Evolutionary conservation across 148 eudicot genomes (phyloP).

Genomic region (Rhododendron henanense): DNA sequence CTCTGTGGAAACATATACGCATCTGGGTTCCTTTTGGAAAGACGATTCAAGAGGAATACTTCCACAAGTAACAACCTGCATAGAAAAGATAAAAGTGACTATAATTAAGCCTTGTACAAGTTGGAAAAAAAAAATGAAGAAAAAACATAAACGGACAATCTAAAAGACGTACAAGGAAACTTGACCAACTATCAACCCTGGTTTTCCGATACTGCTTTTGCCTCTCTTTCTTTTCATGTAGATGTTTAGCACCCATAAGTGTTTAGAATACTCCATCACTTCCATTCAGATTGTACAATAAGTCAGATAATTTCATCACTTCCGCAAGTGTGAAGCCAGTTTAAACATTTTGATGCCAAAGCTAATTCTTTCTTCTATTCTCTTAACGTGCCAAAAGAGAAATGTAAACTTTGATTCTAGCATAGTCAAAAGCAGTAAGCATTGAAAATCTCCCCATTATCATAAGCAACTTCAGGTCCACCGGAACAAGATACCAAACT

Average conservation of each 20-base stretch:
- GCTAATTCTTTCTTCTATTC: background rate
- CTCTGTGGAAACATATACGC: conserved; percentile 80
- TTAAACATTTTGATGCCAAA: background rate
- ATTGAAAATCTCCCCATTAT: background rate
- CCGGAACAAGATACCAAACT: background rate
- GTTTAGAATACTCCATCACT: background rate
- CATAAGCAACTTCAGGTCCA: background rate
- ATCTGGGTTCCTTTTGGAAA: conserved; percentile 74
- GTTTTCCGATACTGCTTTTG: background rate
- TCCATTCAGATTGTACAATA: background rate
- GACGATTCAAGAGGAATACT: conserved; percentile 93
- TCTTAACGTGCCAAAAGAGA: background rate
- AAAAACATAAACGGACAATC: background rate
- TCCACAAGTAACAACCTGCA: conserved; percentile 93
- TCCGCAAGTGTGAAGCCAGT: background rate
- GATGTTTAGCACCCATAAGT: background rate
- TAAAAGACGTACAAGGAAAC: background rate
- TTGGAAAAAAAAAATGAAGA: background rate
- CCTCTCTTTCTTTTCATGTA: background rate
- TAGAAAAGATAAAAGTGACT: background rate
- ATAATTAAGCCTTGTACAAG: background rate
- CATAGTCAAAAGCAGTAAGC: background rate
- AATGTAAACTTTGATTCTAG: background rate
- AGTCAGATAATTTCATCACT: background rate
- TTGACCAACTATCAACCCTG: background rate